A percentile compares a stretch with the other conserved stretches of the same genome.
phyloP scores from a whole-genome alignment of 345 rosid species.

The Adansonia digitata region DNA sequence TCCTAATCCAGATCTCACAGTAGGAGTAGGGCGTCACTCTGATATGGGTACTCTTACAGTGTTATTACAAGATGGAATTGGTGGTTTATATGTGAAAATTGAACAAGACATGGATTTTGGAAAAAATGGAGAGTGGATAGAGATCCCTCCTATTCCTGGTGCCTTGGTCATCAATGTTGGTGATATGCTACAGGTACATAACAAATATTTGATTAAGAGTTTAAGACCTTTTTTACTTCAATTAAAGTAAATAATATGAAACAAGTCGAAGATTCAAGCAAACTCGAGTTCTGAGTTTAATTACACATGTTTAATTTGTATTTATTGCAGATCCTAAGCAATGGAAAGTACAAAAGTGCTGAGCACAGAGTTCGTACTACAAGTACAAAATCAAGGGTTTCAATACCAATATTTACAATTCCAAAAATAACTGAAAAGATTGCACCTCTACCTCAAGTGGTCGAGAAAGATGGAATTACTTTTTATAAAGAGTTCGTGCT shows the following conservation, averaged over 20 bases:
- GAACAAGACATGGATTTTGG: constrained; percentile 6
- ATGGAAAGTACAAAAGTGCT: constrained; percentile 59
- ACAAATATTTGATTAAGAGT: neutral
- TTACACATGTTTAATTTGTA: neutral
- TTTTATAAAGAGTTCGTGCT: constrained; percentile 39
- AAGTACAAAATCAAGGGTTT: constrained; percentile 43
- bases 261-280: neutral
- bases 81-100: constrained; percentile 51
- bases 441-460: constrained; percentile 41
- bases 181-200: constrained; percentile 34
- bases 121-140: constrained; percentile 18
- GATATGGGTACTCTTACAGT: constrained; percentile 55
- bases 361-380: constrained; percentile 56
- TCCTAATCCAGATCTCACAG: constrained; percentile 50
- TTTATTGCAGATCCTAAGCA: constrained; percentile 43
- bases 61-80: constrained; percentile 55
- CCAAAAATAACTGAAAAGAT: constrained; percentile 40
- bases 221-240: neutral
- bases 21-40: constrained; percentile 60
- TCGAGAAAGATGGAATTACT: constrained; percentile 41
- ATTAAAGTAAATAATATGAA: neutral
- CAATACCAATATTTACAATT: constrained; percentile 51
- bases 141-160: constrained; percentile 24
- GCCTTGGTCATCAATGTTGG: constrained; percentile 44
- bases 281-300: neutral